Percentiles rank a stretch among this genome's conserved stretches.
phyloP scores from a whole-genome alignment of 2,329 filamentous ascomycete genomes.

The Apiospora marii region DNA sequence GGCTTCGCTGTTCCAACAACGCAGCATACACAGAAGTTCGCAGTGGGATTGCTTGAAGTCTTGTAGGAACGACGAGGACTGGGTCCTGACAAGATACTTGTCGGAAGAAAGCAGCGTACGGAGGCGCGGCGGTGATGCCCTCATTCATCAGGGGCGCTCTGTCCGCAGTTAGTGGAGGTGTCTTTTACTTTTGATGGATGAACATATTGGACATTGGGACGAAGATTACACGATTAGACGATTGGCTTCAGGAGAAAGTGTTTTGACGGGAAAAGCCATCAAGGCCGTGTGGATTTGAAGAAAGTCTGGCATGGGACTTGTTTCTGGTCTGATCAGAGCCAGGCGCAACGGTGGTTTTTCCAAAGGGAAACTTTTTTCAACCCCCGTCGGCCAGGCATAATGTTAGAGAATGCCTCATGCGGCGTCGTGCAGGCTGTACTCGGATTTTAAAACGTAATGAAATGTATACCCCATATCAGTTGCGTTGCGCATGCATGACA shows the following conservation, averaged over 20 bases:
- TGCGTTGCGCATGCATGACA: not conserved
- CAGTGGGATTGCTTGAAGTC: not conserved
- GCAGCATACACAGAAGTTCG: constrained; percentile 4
- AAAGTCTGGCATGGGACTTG: constrained; percentile 9
- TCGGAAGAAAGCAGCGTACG: not conserved
- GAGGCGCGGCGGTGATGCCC: not conserved
- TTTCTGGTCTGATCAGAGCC: not conserved
- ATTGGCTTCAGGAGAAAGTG: constrained; percentile 16
- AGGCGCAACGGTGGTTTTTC: constrained; percentile 10
- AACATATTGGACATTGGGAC: constrained; percentile 24
- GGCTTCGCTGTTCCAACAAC: not conserved
- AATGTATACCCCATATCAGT: constrained; percentile 21
- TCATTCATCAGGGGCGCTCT: not conserved
- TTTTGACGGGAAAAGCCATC: constrained; percentile 1
- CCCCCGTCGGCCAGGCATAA: not conserved
- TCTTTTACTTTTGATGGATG: constrained; percentile 17
- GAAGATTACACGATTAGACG: constrained; percentile 26
- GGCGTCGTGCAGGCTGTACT: constrained; percentile 18
- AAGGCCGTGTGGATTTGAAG: not conserved
- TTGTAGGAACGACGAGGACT: constrained; percentile 8
- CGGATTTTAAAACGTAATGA: constrained; percentile 21
- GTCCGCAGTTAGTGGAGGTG: constrained; percentile 7
- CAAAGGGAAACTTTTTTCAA: not conserved
- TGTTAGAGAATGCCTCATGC: constrained; percentile 19
- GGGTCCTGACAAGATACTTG: not conserved